Percentiles rank a stretch among this genome's conserved stretches.
These are phyloP conservation scores for Colletotrichum musae DNA, from an alignment of 2,329 filamentous ascomycete species.

Conservation along the genomic window DNA sequence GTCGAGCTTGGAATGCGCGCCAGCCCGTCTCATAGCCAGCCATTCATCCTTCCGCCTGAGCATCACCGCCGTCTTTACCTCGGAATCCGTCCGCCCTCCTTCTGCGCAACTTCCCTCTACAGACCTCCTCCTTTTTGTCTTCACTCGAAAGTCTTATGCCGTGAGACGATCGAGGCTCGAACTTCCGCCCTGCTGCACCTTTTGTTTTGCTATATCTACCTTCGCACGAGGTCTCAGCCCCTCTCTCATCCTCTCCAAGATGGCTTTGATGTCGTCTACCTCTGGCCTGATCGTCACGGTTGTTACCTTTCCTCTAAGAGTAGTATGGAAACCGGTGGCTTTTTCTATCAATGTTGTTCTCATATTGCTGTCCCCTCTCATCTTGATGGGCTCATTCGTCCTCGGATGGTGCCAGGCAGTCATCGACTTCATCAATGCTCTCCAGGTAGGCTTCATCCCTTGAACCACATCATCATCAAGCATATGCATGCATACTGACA, in stretches of 20 bases:
- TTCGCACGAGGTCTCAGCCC: neutral
- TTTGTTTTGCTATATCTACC: neutral
- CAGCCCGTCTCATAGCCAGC: constrained; percentile 17
- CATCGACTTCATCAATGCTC: constrained; percentile 48
- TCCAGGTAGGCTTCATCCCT: constrained; percentile 52
- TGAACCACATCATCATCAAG: neutral
- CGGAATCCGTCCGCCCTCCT: neutral
- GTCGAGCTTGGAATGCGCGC: constrained; percentile 23
- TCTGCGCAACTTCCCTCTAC: neutral
- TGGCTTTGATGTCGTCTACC: constrained; percentile 29
- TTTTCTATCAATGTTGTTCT: constrained; percentile 46
- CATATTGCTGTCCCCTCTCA: constrained; percentile 54
- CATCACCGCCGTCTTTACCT: constrained; percentile 4
- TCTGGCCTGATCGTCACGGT: constrained; percentile 38
- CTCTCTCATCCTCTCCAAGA: constrained; percentile 3
- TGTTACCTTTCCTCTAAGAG: constrained; percentile 49
- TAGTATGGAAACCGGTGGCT: constrained; percentile 48
- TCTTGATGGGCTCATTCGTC: constrained; percentile 51
- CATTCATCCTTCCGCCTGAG: neutral
- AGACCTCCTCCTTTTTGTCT: neutral
- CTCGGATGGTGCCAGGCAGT: constrained; percentile 44
- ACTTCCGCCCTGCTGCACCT: neutral
- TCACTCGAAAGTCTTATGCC: constrained; percentile 1
- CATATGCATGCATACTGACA: neutral
- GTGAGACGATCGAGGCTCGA: neutral